A percentile compares a stretch with the other conserved stretches of the same genome.
Evolutionary conservation across 2,329 filamentous ascomycete genomes (phyloP).

Genomic region (Aspergillus sp.): DNA sequence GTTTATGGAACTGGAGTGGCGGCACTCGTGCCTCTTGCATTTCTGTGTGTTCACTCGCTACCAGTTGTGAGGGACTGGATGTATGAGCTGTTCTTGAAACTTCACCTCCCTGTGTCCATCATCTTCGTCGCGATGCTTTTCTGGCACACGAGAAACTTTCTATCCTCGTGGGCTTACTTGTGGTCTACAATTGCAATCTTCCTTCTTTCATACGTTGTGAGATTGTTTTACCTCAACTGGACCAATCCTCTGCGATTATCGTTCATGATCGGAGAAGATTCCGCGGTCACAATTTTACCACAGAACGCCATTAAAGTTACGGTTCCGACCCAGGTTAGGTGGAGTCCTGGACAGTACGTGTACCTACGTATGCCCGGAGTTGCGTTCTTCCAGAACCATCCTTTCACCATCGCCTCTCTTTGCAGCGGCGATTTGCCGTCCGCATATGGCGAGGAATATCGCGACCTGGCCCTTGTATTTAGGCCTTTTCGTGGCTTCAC

Average conservation of each 20-base stretch:
- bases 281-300: constrained; percentile 81
- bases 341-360: constrained; percentile 91
- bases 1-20: constrained; percentile 86
- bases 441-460: constrained; percentile 81
- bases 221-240: constrained; percentile 90
- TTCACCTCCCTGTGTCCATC: constrained; percentile 80
- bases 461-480: constrained; percentile 89
- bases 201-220: constrained; percentile 68
- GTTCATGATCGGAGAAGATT: constrained; percentile 87
- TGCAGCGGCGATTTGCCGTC: constrained; percentile 94
- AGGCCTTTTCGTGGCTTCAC: constrained; percentile 91
- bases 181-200: constrained; percentile 79
- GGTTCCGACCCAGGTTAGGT: constrained; percentile 87
- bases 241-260: constrained; percentile 73
- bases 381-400: constrained; percentile 87
- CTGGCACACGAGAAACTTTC: constrained; percentile 93
- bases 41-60: constrained; percentile 82
- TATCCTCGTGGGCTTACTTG: constrained; percentile 87
- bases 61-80: constrained; percentile 72
- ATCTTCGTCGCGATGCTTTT: constrained; percentile 82
- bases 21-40: constrained; percentile 72
- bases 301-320: constrained; percentile 96
- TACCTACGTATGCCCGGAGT: constrained; percentile 94
- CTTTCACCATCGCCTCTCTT: constrained; percentile 89
- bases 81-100: constrained; percentile 80